Conservation (phyloP, 2,329 filamentous ascomycete genomes). For the Raffaelea arxii region DNA sequence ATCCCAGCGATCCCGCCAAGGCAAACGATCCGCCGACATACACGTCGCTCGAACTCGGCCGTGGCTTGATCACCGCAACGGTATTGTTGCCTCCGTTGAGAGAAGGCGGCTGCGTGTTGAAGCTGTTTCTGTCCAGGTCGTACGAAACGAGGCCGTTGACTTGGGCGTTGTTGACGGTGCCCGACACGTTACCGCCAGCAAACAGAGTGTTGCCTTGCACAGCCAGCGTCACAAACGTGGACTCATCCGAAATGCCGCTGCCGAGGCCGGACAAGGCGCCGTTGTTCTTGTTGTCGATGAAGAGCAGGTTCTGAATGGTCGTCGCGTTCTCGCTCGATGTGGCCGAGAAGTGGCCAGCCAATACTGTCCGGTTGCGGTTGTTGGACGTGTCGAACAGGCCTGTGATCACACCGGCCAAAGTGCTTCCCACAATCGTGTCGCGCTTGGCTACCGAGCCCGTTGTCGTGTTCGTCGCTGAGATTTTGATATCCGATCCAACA, state of each 20-base stretch:
- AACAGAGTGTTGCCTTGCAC: slow-evolving; percentile 61
- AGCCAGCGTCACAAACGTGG: slow-evolving; percentile 65
- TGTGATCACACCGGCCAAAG: slow-evolving; percentile 60
- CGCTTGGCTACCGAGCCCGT: slow-evolving; percentile 34
- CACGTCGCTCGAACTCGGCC: slow-evolving; percentile 61
- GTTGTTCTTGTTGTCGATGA: slow-evolving; percentile 68
- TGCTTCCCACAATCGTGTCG: slow-evolving; percentile 25
- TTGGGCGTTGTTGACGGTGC: slow-evolving; percentile 50
- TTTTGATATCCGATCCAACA: slow-evolving; percentile 47
- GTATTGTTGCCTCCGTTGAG: slow-evolving; percentile 59
- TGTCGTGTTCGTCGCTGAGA: slow-evolving; percentile 18
- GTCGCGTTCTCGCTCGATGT: slow-evolving; percentile 58
- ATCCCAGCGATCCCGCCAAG: slow-evolving; percentile 74
- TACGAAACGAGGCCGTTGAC: slow-evolving; percentile 73
- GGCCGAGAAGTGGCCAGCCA: slow-evolving; percentile 79
- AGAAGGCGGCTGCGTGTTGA: slow-evolving; percentile 63
- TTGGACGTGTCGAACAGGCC: slow-evolving; percentile 63
- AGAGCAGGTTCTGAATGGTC: slow-evolving; percentile 65
- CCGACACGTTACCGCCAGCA: slow-evolving; percentile 72
- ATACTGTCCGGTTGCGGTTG: slow-evolving; percentile 69
- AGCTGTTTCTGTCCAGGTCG: slow-evolving; percentile 57
- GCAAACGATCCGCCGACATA: slow-evolving; percentile 81
- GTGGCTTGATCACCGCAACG: slow-evolving; percentile 67
- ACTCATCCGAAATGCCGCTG: slow-evolving; percentile 56
- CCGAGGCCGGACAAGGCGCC: slow-evolving; percentile 61